Conservation (phyloP, 306 rosid species). For the Fragaria vesca region DNA sequence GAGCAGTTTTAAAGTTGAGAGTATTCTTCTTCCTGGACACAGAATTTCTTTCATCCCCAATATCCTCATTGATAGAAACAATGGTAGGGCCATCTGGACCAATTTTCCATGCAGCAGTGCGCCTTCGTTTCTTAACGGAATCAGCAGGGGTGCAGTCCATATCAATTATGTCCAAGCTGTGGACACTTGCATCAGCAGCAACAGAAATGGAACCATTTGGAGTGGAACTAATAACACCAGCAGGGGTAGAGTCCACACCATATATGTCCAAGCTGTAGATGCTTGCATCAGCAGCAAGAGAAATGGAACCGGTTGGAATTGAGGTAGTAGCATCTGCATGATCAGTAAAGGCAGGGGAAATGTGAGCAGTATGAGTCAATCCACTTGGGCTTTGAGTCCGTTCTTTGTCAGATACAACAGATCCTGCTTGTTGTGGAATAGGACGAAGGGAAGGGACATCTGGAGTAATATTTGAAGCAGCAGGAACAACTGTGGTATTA, state of each 20-base stretch:
- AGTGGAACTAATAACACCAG: constrained; percentile 29
- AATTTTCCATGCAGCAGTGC: constrained; percentile 37
- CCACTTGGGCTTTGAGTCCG: background rate
- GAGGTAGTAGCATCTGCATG: constrained; percentile 20
- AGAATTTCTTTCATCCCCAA: constrained; percentile 29
- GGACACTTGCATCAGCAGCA: constrained; percentile 16
- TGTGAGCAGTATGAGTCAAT: constrained; percentile 15
- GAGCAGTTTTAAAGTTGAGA: background rate
- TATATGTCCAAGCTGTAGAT: constrained; percentile 7
- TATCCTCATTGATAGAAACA: constrained; percentile 22
- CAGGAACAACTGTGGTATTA: constrained; percentile 4
- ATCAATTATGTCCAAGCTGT: constrained; percentile 21
- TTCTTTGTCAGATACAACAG: constrained; percentile 14
- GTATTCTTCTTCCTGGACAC: constrained; percentile 27
- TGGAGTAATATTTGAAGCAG: constrained; percentile 3
- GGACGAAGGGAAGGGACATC: constrained; percentile 14
- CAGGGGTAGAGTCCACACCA: constrained; percentile 46
- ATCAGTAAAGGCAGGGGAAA: constrained; percentile 11
- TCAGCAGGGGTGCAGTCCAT: constrained; percentile 53
- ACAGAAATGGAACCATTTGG: constrained; percentile 22
- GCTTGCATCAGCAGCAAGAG: constrained; percentile 20
- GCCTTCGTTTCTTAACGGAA: constrained; percentile 58
- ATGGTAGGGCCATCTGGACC: constrained; percentile 31
- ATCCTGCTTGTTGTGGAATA: constrained; percentile 19
- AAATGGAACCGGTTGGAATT: constrained; percentile 22